Conservation (phyloP, 192 early-diverging fungal genomes). For the Umbelopsis ramanniana region DNA sequence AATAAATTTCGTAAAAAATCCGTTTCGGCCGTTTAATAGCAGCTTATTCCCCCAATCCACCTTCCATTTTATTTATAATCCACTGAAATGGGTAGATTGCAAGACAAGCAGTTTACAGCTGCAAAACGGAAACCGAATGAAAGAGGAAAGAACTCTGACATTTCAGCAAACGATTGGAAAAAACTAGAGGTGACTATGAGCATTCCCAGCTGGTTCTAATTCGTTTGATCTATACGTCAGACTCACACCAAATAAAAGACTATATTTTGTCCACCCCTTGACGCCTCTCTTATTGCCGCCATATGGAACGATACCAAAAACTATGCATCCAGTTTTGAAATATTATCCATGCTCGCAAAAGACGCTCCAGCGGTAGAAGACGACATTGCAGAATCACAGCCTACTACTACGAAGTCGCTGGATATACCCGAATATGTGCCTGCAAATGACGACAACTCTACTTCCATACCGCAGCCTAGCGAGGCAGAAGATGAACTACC, state of each 20-base stretch:
- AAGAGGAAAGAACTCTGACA: not conserved
- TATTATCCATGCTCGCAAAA: conserved; percentile 24
- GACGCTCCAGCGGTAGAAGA: not conserved
- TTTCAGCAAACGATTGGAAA: conserved; percentile 8
- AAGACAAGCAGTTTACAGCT: conserved; percentile 31
- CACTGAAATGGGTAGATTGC: conserved; percentile 24
- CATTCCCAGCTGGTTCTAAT: not conserved
- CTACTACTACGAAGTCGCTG: not conserved
- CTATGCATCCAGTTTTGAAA: conserved; percentile 21
- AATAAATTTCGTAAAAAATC: not conserved
- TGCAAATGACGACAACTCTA: not conserved
- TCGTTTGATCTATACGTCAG: not conserved
- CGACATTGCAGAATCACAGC: not conserved
- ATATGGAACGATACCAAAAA: conserved; percentile 35
- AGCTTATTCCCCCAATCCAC: not conserved
- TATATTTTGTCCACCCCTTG: conserved; percentile 35
- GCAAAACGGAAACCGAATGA: not conserved
- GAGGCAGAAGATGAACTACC: conserved; percentile 7
- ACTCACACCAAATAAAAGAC: not conserved
- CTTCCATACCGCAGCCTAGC: not conserved
- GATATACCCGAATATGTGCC: not conserved
- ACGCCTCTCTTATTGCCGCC: conserved; percentile 29
- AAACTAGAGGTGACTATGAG: conserved; percentile 1
- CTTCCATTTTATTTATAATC: too few species aligned
- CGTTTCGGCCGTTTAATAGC: not conserved